Evolutionary conservation across 192 early-diverging fungal species (phyloP), one percentile per base, ranked within the genome.

Genomic region (Pilaira anomala): DNA sequence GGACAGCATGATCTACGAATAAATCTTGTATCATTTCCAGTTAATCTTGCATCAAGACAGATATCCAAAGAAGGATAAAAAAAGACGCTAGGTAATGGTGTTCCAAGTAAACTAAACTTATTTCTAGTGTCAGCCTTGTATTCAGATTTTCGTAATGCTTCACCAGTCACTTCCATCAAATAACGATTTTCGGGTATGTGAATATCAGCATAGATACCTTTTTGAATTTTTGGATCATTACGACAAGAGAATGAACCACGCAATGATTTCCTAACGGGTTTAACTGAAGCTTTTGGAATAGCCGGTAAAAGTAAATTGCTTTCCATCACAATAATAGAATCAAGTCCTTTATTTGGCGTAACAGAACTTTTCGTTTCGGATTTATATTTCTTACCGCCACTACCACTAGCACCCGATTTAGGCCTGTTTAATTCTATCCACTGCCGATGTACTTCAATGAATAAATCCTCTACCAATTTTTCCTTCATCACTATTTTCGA

Each of bases 141-240:
- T 14, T 75, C 77, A 9, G 83, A 83, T 50, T 89, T 87, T 24
- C 89, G 72, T 0, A 80, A 58, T 12, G 89, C 76, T 44, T 87
- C 82, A 16, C 94, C 94, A 52, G 85, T 84, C 67, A 89, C 91
- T 50, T 95, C 88, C 67, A 85, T 76, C 44, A 97, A 76, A 64
- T 84, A 93, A 30, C 77, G 65, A 12, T 80, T 68, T 1, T 76
- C 60, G 1, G 76, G 56, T 48, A 92, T 80, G 41, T 42, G 56
- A 42, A 58, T 42, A 24, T 58, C 56, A 14, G 56, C 56, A 42
- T 41, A 58, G n/a, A 58, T 42, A 3, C 56, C 56, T 22, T 58
- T 58, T 58, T 58, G 39, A 9, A 58, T 36, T n/a, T 33, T 24
- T 8, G 56, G 56, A 39, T 58, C 56, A 2, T 58, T 58, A 24